phyloP scores from a whole-genome alignment of 2,329 filamentous ascomycete genomes.

The Trichoderma lentiforme region DNA sequence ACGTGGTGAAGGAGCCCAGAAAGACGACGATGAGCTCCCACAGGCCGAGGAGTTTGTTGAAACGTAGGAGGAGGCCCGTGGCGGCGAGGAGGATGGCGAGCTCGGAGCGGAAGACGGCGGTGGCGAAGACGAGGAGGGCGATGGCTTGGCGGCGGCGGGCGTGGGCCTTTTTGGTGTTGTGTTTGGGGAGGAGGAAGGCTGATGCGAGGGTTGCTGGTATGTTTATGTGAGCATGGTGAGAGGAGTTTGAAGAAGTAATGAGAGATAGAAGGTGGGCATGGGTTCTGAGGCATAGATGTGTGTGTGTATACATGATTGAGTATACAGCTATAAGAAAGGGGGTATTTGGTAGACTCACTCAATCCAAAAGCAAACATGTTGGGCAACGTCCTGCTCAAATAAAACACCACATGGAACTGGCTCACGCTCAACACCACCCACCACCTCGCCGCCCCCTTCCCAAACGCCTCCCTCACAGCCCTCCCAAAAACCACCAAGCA shows the following conservation, averaged over 20 bases:
- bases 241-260: not conserved
- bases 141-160: constrained; percentile 61
- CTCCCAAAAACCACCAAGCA: constrained; percentile 64
- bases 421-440: constrained; percentile 72
- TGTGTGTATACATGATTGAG: not conserved
- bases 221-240: not conserved
- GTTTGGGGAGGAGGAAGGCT: constrained; percentile 42
- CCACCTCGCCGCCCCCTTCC: constrained; percentile 68
- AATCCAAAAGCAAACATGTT: constrained; percentile 95
- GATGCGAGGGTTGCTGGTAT: constrained; percentile 62
- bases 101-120: constrained; percentile 85
- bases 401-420: constrained; percentile 93
- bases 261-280: not conserved
- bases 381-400: constrained; percentile 84
- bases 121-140: constrained; percentile 72
- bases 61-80: constrained; percentile 62
- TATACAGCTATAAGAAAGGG: not conserved
- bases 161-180: constrained; percentile 27
- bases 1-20: constrained; percentile 59
- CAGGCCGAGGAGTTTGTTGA: constrained; percentile 50
- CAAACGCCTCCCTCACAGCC: constrained; percentile 65
- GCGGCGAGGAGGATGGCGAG: constrained; percentile 74
- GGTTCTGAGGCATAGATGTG: not conserved
- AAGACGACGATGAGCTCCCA: constrained; percentile 64
- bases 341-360: constrained; percentile 55